Evolutionary conservation across 179 eudicot genomes (phyloP), one percentile per base, ranked within the genome.

Genomic region (Gypsophila paniculata): DNA sequence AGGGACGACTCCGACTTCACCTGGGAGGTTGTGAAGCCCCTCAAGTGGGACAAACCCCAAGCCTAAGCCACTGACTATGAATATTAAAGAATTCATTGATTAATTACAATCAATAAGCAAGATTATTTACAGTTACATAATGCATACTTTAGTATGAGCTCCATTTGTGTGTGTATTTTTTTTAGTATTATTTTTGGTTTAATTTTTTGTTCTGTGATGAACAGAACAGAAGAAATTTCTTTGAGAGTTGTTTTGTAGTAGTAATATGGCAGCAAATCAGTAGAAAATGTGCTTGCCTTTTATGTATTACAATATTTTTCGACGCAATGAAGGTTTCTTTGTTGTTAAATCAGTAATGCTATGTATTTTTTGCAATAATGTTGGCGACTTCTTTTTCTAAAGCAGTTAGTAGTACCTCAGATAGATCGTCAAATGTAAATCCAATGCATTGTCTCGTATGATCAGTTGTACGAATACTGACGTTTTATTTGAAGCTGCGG

Each of bases 1-100:
- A 48, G 70, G 34, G 70, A 66, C 54, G 70, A 66, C 38, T 3
- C 70, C 4, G 70, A 66, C 54, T 66, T 66, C 32, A 66, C 70
- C 9, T 66, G 70, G 70, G 70, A 66, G 70, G 36, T 25, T 66
- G 57, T 66, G 21, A 62, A 62, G 21, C 49, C 46, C 14, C 67
- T 62, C 67, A 62, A 62, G 22, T 36, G 48, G 48, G 46, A 62
- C 22, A 62, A 62, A 34, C 62, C 62, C 5, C 14, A 58, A 58
- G 62, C 62, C 13, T 58, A 57, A 57, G 61, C 0, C 7, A 19
- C 6, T 6, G 0, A 57, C 1, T 0, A 17, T 57, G 11, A 29
- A 10, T 19, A 22, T 19, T 12, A 19, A 57, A 5, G 34, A 23
- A 58, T 58, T 58, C 62, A 58, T 58, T 58, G 34, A 22, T 58